Base-by-base conservation (phyloP, 2,329 filamentous ascomycete species). In the Nakataea oryzae region DNA sequence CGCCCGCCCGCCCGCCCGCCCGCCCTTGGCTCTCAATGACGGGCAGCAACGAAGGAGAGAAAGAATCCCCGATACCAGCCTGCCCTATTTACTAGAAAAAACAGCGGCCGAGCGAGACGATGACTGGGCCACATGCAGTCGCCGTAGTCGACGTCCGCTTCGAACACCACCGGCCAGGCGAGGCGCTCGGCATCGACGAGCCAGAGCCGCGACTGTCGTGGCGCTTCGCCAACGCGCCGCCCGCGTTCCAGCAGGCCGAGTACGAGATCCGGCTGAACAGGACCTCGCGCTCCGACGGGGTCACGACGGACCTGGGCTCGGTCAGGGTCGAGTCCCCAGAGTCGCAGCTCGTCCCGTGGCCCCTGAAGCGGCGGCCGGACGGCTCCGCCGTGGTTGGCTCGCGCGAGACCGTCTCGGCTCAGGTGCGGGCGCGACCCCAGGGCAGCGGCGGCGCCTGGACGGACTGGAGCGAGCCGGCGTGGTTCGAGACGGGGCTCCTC, bases 321-420 rank as follows among this genome's bases (percentile, higher is more conserved):
- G 62, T 65, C 24, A 8, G 41, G 7, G 41, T 50, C 21, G 41
- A 59, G 14, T 61, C 61, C 34, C 59, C 59, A 54, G 57, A 59
- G 1, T 75, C 74, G 1, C 66, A 73, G 14, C 67, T 75, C 4
- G 72, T 74, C 11, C 71, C 72, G 6, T 76, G 74, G 75, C 74
- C 73, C 12, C 62, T 66, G 29, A 50, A 59, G 24, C n/a, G n/a
- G n/a, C n/a, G n/a, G n/a, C 63, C 65, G 8, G 58, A 67, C 5
- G 24, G 17, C 11, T 63, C 63, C 2, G 60, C 63, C 2, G 64
- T 67, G 54, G 32, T 57, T n/a, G 66, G 63, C 9, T 13, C n/a
- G 0, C 64, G 41, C 7, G 6, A 50, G 41, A n/a, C 41, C 21
- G 24, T 50, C 21, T 67, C 58, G 62, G 66, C 7, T 62, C 68